Evolutionary conservation across 306 rosid species (phyloP), one percentile per base, ranked within the genome.

Genomic region (Purshia tridentata): DNA sequence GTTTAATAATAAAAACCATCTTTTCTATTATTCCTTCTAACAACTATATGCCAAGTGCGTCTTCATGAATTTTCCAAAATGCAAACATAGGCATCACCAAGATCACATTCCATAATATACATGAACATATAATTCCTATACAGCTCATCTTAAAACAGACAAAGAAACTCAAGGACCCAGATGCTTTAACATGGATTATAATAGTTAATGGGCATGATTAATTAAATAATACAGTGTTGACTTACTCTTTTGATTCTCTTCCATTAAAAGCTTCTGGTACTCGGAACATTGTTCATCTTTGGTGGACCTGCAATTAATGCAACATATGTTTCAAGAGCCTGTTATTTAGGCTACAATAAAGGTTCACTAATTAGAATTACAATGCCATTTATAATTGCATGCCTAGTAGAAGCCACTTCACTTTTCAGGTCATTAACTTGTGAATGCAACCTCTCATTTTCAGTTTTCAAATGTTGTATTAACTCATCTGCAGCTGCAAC

Each of bases 401-500:
- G 72, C 99, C 97, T 91, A 58, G 82, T 56, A 0, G 86, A 86
- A 80, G 84, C 78, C 61, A 88, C 54, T 83, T 94, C 96, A 80
- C 55, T 84, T 58, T 82, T 87, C 89, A 94, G 79, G 1, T 87
- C 93, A 81, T 80, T 72, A 67, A 89, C 81, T 76, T 84, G 87
- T 35, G 51, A 82, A 45, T 8, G 81, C 81, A 94, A 72, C 77
- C 76, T 63, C 55, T 89, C 91, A 54, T 87, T 91, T 78, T 94
- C 89, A 10, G 23, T 80, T 75, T 59, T 83, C 65, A 89, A 81
- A 79, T 94, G 90, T 61, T 91, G 87, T 40, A 89, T 87, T 74
- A 84, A 75, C 74, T 88, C 90, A 76, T 94, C 97, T 3, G 93
- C 87, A 70, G 86, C 99, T 94, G 93, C 41, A 80, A 83, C 59